Percentiles rank a stretch among this genome's conserved stretches.
Conservation (phyloP, 495 filamentous ascomycete genomes). For the Tuber borchii region DNA sequence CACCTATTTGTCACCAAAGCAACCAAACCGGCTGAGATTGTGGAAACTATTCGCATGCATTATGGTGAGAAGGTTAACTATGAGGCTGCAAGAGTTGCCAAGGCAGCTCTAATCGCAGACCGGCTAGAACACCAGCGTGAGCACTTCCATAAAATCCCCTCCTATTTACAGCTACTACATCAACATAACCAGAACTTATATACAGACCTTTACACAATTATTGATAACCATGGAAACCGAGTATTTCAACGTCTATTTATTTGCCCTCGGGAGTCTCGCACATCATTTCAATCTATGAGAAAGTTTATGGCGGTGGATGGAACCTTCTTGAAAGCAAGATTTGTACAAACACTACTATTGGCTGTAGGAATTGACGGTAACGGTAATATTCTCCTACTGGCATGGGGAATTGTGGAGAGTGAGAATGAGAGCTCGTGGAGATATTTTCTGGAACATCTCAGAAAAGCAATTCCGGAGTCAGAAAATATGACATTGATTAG, state of each 20-base stretch:
- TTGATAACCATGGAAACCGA: not conserved
- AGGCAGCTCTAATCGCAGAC: conserved; percentile 11
- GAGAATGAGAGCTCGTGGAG: conserved; percentile 18
- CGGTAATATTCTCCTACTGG: conserved; percentile 9
- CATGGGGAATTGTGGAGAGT: conserved; percentile 19
- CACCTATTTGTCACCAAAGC: conserved; percentile 28
- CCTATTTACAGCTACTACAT: conserved; percentile 22
- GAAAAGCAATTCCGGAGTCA: conserved; percentile 6
- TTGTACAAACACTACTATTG: conserved; percentile 14
- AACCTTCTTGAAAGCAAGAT: conserved; percentile 16
- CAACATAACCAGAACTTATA: not conserved
- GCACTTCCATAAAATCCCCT: conserved; percentile 11
- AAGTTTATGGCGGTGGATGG: not conserved
- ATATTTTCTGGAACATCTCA: conserved; percentile 13
- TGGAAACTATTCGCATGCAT: conserved; percentile 21
- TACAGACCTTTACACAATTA: not conserved
- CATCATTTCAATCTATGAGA: not conserved
- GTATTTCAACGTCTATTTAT: not conserved
- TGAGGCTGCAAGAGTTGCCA: conserved; percentile 20
- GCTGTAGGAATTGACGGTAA: conserved; percentile 22
- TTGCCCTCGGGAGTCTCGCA: not conserved
- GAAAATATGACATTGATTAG: conserved; percentile 4
- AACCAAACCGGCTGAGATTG: conserved; percentile 25
- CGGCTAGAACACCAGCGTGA: not conserved
- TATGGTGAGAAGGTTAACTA: conserved; percentile 30